Percentiles rank a stretch among this genome's conserved stretches.
phyloP scores from a whole-genome alignment of 2,329 filamentous ascomycete genomes.

The Beauveria sp. region DNA sequence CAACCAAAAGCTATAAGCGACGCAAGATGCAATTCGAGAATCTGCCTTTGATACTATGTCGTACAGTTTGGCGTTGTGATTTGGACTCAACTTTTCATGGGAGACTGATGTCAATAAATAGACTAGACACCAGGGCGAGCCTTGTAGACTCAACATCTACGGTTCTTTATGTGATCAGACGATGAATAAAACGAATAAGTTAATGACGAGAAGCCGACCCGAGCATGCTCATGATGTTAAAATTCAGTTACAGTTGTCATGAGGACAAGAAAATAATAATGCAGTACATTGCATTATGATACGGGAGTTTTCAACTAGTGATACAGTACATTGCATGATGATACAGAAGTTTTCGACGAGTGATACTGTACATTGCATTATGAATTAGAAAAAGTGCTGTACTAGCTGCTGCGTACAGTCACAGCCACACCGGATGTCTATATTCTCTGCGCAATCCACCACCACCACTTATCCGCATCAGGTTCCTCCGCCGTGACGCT shows the following conservation, averaged over 20 bases:
- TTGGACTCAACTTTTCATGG: conserved; percentile 9
- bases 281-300: not conserved
- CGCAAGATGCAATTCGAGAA: not conserved
- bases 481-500: conserved; percentile 58
- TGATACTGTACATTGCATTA: too few species aligned
- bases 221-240: too few species aligned
- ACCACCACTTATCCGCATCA: conserved; percentile 80
- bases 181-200: conserved; percentile 5
- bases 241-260: too few species aligned
- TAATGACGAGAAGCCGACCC: not conserved
- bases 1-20: conserved; percentile 40
- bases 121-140: conserved; percentile 11
- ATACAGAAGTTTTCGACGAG: too few species aligned
- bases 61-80: conserved; percentile 23
- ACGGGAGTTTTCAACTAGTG: too few species aligned
- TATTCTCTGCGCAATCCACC: conserved; percentile 75
- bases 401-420: too few species aligned
- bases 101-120: conserved; percentile 7
- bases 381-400: too few species aligned
- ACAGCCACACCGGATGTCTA: conserved; percentile 29
- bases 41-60: conserved; percentile 1
- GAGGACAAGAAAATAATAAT: not conserved
- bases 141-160: conserved; percentile 37
- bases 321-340: too few species aligned
- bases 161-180: conserved; percentile 13